Evolutionary conservation across 2,329 filamentous ascomycete genomes (phyloP).

Genomic region (Chalara sp.): DNA sequence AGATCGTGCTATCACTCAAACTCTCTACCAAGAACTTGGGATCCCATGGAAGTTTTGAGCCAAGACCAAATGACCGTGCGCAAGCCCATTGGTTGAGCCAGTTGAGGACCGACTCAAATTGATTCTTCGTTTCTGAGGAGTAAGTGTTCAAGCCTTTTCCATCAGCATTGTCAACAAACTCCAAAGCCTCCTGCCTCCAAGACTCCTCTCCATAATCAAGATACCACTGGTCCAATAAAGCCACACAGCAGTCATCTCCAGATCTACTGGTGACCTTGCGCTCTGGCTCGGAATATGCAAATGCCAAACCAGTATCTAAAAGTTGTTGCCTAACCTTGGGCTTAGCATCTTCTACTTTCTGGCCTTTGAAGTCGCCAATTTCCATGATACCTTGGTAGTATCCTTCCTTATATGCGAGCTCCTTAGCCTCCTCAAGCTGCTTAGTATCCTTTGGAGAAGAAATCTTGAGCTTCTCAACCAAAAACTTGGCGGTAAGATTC

Average conservation of each 20-base stretch:
- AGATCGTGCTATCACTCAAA: slow-evolving; percentile 87
- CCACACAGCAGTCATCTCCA: slow-evolving; percentile 87
- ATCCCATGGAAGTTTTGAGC: slow-evolving; percentile 94
- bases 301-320: slow-evolving; percentile 71
- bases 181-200: slow-evolving; percentile 72
- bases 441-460: slow-evolving; percentile 91
- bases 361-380: slow-evolving; percentile 79
- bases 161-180: slow-evolving; percentile 62
- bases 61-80: slow-evolving; percentile 83
- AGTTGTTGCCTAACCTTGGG: slow-evolving; percentile 74
- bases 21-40: slow-evolving; percentile 84
- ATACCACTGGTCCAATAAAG: slow-evolving; percentile 95
- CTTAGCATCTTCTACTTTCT: slow-evolving; percentile 81
- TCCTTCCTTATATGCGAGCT: slow-evolving; percentile 92
- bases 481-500: slow-evolving; percentile 71
- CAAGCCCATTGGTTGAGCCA: slow-evolving; percentile 98
- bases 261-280: slow-evolving; percentile 82
- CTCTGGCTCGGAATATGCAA: slow-evolving; percentile 91
- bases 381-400: slow-evolving; percentile 94
- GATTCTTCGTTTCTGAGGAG: slow-evolving; percentile 67
- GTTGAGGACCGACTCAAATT: slow-evolving; percentile 76
- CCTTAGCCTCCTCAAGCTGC: slow-evolving; percentile 88
- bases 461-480: slow-evolving; percentile 93
- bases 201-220: slow-evolving; percentile 89
- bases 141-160: slow-evolving; percentile 72